Conservation (phyloP, 192 early-diverging fungal genomes). For the Coemansia sp. region DNA sequence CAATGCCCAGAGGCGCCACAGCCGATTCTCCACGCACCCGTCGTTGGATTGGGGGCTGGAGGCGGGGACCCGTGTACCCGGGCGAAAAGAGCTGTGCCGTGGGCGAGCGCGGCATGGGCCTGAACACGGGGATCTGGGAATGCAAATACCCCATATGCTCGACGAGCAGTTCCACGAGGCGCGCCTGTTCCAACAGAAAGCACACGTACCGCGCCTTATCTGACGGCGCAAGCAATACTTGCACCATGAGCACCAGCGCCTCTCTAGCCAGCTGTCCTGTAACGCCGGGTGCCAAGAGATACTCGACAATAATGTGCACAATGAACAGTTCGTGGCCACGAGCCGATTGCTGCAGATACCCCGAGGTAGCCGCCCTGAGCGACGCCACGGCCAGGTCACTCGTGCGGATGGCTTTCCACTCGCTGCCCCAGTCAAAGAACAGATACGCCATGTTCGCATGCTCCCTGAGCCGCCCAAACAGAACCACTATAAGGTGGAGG, state of each 20-base stretch:
- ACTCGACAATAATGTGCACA: constrained; percentile 40
- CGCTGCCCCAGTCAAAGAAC: constrained; percentile 45
- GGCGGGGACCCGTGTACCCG: constrained; percentile 20
- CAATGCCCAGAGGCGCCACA: not conserved
- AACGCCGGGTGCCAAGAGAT: constrained; percentile 41
- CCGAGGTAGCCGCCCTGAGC: constrained; percentile 18
- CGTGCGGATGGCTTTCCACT: not conserved
- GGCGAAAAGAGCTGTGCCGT: constrained; percentile 15
- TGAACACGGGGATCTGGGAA: constrained; percentile 37
- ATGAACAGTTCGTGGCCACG: constrained; percentile 46
- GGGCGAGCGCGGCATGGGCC: constrained; percentile 36
- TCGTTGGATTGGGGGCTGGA: constrained; percentile 18
- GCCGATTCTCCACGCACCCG: not conserved
- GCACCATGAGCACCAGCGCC: constrained; percentile 43
- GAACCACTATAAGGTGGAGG: constrained; percentile 29
- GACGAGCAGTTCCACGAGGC: constrained; percentile 33
- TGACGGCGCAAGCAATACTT: constrained; percentile 36
- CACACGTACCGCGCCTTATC: constrained; percentile 19
- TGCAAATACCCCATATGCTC: constrained; percentile 48
- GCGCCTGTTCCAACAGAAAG: constrained; percentile 43
- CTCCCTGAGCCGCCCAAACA: constrained; percentile 40
- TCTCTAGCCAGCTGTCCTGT: constrained; percentile 45
- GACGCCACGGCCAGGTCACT: constrained; percentile 26
- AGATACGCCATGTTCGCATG: constrained; percentile 38
- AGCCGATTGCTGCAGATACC: constrained; percentile 16